A percentile compares a stretch with the other conserved stretches of the same genome.
Evolutionary conservation across 2,329 filamentous ascomycete species (phyloP).

Genomic region (Monosporascus sp.): DNA sequence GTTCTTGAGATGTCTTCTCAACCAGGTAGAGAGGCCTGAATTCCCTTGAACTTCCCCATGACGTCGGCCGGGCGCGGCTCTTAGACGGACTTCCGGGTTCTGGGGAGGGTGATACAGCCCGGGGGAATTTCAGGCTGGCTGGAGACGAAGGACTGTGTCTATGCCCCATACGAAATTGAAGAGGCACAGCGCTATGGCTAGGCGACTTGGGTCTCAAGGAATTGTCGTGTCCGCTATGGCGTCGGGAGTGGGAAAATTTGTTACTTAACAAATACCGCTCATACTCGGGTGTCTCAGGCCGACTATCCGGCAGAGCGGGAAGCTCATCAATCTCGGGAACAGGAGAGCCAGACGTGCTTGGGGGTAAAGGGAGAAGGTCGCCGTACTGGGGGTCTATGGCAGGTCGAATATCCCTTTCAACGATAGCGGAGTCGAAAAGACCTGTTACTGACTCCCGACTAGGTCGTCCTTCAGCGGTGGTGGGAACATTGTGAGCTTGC

Average conservation of each 20-base stretch:
- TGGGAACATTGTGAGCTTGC: conserved; percentile 25
- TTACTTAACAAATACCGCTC: conserved; percentile 37
- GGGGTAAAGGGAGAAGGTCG: conserved; percentile 59
- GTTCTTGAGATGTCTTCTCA: conserved; percentile 49
- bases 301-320: conserved; percentile 54
- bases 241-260: conserved; percentile 39
- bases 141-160: conserved; percentile 32
- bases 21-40: conserved; percentile 80
- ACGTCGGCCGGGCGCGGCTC: conserved; percentile 46
- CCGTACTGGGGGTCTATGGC: conserved; percentile 63
- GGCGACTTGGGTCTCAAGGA: conserved; percentile 44
- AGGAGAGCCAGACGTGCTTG: conserved; percentile 51
- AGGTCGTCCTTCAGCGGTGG: conserved; percentile 15
- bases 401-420: conserved; percentile 53
- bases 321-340: conserved; percentile 32
- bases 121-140: conserved; percentile 31
- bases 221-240: conserved; percentile 43
- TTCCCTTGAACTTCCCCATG: conserved; percentile 61
- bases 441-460: conserved; percentile 26
- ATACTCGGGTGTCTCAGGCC: conserved; percentile 48
- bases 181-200: conserved; percentile 53
- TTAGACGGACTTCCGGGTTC: conserved; percentile 32
- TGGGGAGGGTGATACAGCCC: conserved; percentile 23
- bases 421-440: conserved; percentile 52
- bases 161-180: conserved; percentile 49